Evolutionary conservation across 768 basidiomycete species (phyloP).

Genomic region (Russula griseocarnosa): DNA sequence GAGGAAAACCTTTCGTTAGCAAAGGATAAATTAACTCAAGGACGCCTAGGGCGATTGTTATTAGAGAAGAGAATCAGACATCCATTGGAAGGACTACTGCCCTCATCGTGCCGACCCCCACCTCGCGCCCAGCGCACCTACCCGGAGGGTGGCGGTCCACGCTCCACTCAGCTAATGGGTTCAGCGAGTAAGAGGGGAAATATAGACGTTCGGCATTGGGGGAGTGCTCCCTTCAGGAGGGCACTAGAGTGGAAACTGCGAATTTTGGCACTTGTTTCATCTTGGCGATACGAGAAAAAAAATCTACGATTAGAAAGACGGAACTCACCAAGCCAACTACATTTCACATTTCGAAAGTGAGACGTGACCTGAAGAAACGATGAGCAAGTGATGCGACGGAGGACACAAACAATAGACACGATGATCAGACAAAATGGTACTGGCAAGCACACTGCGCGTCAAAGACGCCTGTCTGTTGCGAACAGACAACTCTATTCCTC

Average conservation of each 20-base stretch:
- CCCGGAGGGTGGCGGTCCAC: conserved; percentile 53
- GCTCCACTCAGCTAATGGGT: conserved; percentile 56
- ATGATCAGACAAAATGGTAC: conserved; percentile 78
- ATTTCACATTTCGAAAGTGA: not conserved
- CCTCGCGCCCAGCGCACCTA: conserved; percentile 69
- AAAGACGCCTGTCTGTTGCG: conserved; percentile 65
- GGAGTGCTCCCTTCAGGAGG: conserved; percentile 68
- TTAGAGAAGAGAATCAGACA: conserved; percentile 64
- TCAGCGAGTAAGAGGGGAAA: conserved; percentile 63
- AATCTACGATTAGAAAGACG: not conserved
- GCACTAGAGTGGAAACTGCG: conserved; percentile 83
- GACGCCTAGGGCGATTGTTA: not conserved
- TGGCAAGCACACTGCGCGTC: conserved; percentile 78
- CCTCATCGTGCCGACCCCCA: conserved; percentile 71
- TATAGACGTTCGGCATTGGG: conserved; percentile 64
- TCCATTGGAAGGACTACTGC: conserved; percentile 77
- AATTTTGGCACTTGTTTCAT: conserved; percentile 54
- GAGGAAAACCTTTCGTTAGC: not conserved
- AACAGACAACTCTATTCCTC: conserved; percentile 77
- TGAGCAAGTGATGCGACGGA: not conserved
- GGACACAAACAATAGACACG: not conserved
- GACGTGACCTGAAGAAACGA: not conserved
- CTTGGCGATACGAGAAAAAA: conserved; percentile 12
- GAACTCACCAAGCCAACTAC: conserved; percentile 3
- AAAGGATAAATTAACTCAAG: not conserved